Evolutionary conservation across 306 rosid species (phyloP).

Genomic region (Crotalaria pallida): DNA sequence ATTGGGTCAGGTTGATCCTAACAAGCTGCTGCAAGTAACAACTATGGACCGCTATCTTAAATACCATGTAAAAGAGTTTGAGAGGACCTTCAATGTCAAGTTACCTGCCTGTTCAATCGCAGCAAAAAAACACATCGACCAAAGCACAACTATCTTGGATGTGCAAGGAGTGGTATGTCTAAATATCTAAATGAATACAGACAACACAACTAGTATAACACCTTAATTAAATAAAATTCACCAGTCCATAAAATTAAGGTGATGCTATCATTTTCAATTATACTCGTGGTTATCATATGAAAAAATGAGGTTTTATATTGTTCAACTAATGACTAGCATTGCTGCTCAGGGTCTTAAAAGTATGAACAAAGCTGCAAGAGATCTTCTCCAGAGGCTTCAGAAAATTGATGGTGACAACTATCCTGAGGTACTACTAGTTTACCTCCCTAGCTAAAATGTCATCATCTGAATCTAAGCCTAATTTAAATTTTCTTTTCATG

Average conservation of each 20-base stretch:
- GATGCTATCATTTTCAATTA: neutral
- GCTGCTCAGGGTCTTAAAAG: conserved; percentile 63
- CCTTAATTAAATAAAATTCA: neutral
- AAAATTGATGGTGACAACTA: conserved; percentile 96
- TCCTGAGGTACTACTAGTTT: conserved; percentile 66
- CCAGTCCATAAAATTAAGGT: neutral
- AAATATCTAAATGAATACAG: neutral
- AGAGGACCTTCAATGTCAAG: conserved; percentile 69
- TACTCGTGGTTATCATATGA: neutral
- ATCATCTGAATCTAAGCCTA: neutral
- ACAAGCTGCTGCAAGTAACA: conserved; percentile 80
- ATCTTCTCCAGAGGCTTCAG: conserved; percentile 72
- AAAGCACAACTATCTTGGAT: conserved; percentile 93
- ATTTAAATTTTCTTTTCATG: neutral
- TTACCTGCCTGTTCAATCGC: conserved; percentile 87
- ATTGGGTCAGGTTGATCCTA: conserved; percentile 76
- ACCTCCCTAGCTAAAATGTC: neutral
- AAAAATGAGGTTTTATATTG: neutral
- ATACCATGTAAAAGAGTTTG: conserved; percentile 82
- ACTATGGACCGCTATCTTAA: conserved; percentile 83
- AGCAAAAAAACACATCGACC: conserved; percentile 84
- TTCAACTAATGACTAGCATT: neutral
- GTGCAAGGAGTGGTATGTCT: conserved; percentile 89
- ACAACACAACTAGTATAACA: neutral
- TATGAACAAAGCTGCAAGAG: conserved; percentile 88